phyloP scores from a whole-genome alignment of 2,329 filamentous ascomycete species.

The Eutypa lata region DNA sequence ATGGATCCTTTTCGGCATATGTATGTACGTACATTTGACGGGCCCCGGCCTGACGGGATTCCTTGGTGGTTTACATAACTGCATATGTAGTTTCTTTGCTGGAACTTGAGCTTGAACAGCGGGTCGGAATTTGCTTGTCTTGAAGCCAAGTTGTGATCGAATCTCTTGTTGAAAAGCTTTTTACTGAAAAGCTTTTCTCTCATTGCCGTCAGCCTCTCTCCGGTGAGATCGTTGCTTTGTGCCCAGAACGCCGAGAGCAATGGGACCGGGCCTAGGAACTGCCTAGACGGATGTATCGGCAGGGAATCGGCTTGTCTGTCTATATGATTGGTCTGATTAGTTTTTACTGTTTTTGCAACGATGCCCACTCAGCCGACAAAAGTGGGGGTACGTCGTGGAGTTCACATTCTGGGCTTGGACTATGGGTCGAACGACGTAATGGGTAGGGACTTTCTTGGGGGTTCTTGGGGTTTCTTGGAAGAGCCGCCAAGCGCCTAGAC shows the following conservation, averaged over 20 bases:
- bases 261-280: not conserved
- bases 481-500: slow-evolving; percentile 22
- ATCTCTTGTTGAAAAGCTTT: not conserved
- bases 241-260: not conserved
- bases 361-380: not conserved
- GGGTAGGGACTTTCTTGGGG: not conserved
- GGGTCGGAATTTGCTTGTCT: not conserved
- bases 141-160: not conserved
- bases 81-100: too few species aligned
- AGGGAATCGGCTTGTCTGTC: not conserved
- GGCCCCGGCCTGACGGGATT: too few species aligned
- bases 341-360: not conserved
- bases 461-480: slow-evolving; percentile 9
- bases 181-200: not conserved
- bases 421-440: not conserved
- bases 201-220: not conserved
- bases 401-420: not conserved
- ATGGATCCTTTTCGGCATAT: too few species aligned
- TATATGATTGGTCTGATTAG: not conserved
- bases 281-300: not conserved
- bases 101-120: not conserved
- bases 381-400: not conserved
- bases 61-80: too few species aligned
- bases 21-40: too few species aligned
- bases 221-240: not conserved